Conservation (phyloP, 2,329 filamentous ascomycete genomes). For the Neofusicoccum cordaticola region DNA sequence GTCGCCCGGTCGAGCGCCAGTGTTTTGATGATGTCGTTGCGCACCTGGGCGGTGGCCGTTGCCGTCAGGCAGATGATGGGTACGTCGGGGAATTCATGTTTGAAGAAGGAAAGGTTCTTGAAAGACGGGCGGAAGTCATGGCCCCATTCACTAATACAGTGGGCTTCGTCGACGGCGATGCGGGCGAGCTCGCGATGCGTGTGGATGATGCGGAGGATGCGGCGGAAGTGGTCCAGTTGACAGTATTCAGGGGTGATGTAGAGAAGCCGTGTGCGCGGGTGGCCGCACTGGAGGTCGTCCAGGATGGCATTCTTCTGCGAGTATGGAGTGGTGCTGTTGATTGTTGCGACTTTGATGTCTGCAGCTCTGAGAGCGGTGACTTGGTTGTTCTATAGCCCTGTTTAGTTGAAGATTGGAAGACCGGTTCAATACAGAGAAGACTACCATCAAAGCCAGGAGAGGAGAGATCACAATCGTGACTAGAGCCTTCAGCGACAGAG, state of each 20-base stretch:
- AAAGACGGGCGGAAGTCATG: conserved; percentile 96
- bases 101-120: conserved; percentile 83
- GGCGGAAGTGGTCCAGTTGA: conserved; percentile 71
- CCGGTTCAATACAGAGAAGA: conserved; percentile 15
- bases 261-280: conserved; percentile 76
- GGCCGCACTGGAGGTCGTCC: conserved; percentile 80
- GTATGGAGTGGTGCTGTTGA: conserved; percentile 77
- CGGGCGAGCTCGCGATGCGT: conserved; percentile 80
- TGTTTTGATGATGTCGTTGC: conserved; percentile 76
- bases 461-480: conserved; percentile 91
- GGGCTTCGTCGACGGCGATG: conserved; percentile 89
- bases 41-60: conserved; percentile 78
- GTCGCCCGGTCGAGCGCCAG: conserved; percentile 65
- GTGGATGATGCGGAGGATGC: conserved; percentile 69
- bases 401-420: background rate
- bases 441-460: conserved; percentile 81
- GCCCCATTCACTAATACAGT: conserved; percentile 97
- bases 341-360: conserved; percentile 75
- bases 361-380: conserved; percentile 73
- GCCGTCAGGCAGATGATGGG: conserved; percentile 92
- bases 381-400: conserved; percentile 71
- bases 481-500: conserved; percentile 34
- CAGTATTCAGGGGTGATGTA: conserved; percentile 95
- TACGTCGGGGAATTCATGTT: conserved; percentile 74
- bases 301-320: conserved; percentile 67